Evolutionary conservation across 2,329 filamentous ascomycete genomes (phyloP).

Genomic region (Pyrenochaeta sp.): DNA sequence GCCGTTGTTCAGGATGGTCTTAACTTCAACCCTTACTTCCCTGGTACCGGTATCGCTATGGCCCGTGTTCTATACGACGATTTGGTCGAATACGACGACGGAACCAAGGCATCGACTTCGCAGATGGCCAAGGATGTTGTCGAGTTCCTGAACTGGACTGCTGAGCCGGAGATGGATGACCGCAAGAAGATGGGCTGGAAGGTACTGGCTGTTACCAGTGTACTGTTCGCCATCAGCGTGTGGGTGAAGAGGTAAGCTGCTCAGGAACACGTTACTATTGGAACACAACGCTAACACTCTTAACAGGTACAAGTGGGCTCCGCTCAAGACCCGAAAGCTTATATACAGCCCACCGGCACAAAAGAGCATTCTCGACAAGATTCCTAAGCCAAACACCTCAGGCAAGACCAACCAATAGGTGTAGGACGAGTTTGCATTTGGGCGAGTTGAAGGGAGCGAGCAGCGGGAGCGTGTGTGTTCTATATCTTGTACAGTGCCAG

Average conservation of each 20-base stretch:
- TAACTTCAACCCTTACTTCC: constrained; percentile 99
- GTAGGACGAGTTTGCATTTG: constrained; percentile 25
- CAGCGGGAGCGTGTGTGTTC: constrained; percentile 45
- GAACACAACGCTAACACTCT: constrained; percentile 35
- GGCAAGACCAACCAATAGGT: constrained; percentile 46
- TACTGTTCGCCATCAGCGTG: constrained; percentile 85
- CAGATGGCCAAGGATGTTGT: constrained; percentile 99
- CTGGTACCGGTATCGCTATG: constrained; percentile 98
- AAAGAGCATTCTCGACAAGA: constrained; percentile 40
- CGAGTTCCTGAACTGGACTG: constrained; percentile 99
- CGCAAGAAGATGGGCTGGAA: constrained; percentile 99
- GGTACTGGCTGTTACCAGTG: constrained; percentile 81
- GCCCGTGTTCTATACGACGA: constrained; percentile 97
- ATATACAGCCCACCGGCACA: constrained; percentile 77
- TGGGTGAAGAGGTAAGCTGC: constrained; percentile 84
- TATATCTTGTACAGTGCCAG: constrained; percentile 52
- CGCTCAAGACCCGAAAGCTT: constrained; percentile 95
- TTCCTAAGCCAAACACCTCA: constrained; percentile 41
- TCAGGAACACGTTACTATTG: background rate
- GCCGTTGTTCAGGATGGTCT: constrained; percentile 85
- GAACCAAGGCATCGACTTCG: constrained; percentile 89
- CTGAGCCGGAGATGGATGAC: constrained; percentile 98
- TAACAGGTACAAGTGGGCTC: constrained; percentile 89
- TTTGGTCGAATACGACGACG: constrained; percentile 97
- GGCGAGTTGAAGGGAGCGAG: constrained; percentile 28